Evolutionary conservation across 441 rosid genomes (phyloP).

Genomic region (Erysimum pusillum): DNA sequence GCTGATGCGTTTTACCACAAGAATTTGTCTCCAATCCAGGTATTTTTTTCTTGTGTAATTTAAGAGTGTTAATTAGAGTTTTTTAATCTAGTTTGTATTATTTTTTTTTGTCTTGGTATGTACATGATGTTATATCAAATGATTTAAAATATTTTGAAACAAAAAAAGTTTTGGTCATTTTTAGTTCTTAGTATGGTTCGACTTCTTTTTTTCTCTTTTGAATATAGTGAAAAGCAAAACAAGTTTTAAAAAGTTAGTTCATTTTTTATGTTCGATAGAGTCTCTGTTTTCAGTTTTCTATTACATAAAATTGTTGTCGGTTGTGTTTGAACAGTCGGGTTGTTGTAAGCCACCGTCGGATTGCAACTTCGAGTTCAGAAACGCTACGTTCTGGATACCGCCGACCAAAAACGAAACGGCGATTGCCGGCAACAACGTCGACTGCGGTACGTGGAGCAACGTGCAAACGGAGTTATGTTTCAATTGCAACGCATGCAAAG

Average conservation of each 20-base stretch:
- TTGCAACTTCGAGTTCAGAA: slow-evolving; percentile 61
- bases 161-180: no score
- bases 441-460: slow-evolving; percentile 70
- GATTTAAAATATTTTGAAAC: no score
- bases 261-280: no score
- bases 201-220: no score
- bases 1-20: slow-evolving; percentile 42
- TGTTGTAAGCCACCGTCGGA: slow-evolving; percentile 77
- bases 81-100: neutral
- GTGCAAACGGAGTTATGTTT: slow-evolving; percentile 66
- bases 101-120: no score
- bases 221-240: no score
- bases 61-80: neutral
- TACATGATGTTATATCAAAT: no score
- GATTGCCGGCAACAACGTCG: slow-evolving; percentile 43
- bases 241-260: no score
- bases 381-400: slow-evolving; percentile 53
- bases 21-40: slow-evolving; percentile 51
- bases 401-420: slow-evolving; percentile 51
- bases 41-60: neutral
- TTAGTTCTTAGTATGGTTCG: no score
- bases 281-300: no score
- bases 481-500: slow-evolving; percentile 73
- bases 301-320: neutral
- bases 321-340: slow-evolving; percentile 60